Base-by-base conservation (phyloP, 768 basidiomycete genomes). In the Auricularia heimuer region DNA sequence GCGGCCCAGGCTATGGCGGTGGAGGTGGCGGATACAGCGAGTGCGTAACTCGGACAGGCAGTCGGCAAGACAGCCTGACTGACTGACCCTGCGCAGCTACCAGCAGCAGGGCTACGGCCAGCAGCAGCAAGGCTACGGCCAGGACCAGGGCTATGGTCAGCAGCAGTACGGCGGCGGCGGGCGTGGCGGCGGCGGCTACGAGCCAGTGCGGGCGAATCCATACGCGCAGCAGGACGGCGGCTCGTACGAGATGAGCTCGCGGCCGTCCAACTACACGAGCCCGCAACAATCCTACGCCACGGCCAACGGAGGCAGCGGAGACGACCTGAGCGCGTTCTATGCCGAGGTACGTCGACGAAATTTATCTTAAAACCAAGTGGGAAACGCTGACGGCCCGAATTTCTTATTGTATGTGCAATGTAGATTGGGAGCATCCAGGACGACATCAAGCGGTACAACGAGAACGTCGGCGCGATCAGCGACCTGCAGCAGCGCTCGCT, bases 371-470 rank as follows among this genome's bases (percentile, higher is more conserved):
- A 21, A 16, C 7, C 11, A 12, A 16, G 21, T 4, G 14, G 14
- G 47, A 42, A 14, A 14, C 2, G 11, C 47, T 16, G 18, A 51
- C 21, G 29, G 29, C 2, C 2, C 2, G 29, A 11, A 11, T 54
- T 11, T 64, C 16, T 35, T 29, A 24, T 18, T 36, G 18, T 36
- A 29, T 29, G 24, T 29, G 24, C 24, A 29, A 42, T n/a, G 8
- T 65, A 93, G 92, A 88, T 94, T 69, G 80, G 87, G 29, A 84
- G 83, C 54, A 77, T 94, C 61, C 89, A 91, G 82, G 89, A 92
- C 66, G 79, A 77, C 64, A 77, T 92, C 47, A 77, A 81, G 35
- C 79, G 80, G 8, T 90, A 89, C 75, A 89, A 86, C 66, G 78
- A 82, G 67, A 90, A 90, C 75, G 81, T 93, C 29, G 68, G 80